A percentile compares a stretch with the other conserved stretches of the same genome.
phyloP scores from a whole-genome alignment of 352 stramenopile genomes.

The Pythium aphanidermatum region DNA sequence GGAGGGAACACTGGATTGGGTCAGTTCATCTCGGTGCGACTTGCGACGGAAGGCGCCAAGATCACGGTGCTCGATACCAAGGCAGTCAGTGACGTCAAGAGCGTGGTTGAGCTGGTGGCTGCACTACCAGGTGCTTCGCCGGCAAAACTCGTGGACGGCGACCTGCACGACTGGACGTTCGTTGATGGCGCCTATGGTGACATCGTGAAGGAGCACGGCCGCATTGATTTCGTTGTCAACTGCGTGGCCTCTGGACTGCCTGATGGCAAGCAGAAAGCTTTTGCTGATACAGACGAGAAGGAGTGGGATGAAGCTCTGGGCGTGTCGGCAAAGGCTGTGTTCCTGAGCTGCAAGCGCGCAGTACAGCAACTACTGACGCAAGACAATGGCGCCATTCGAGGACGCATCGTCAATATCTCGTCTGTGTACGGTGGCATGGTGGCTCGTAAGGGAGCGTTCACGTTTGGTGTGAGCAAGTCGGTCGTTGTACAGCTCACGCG shows the following conservation, averaged over 20 bases:
- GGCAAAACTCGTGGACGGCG: conserved; percentile 35
- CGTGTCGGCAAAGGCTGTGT: conserved; percentile 54
- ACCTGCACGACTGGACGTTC: conserved; percentile 47
- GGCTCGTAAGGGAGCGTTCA: conserved; percentile 51
- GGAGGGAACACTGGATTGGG: conserved; percentile 55
- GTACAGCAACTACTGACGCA: conserved; percentile 57
- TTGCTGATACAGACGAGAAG: conserved; percentile 36
- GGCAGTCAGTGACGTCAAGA: conserved; percentile 23
- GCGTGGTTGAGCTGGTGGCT: conserved; percentile 35
- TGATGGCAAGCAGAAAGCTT: conserved; percentile 24
- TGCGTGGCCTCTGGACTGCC: conserved; percentile 34
- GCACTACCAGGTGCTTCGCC: conserved; percentile 13
- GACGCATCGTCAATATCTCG: conserved; percentile 60
- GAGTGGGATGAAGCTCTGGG: conserved; percentile 56
- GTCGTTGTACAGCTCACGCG: conserved; percentile 59
- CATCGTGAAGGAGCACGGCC: conserved; percentile 38
- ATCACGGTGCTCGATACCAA: conserved; percentile 43
- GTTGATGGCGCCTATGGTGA: conserved; percentile 35
- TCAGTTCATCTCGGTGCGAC: conserved; percentile 48
- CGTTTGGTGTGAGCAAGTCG: conserved; percentile 58
- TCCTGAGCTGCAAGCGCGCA: conserved; percentile 64
- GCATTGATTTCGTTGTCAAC: conserved; percentile 74
- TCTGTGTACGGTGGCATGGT: conserved; percentile 51
- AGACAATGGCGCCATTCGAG: conserved; percentile 45
- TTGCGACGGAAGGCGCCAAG: conserved; percentile 59